Evolutionary conservation across 1,284 basidiomycete species (phyloP).

Genomic region (Heliocybe sulcata): DNA sequence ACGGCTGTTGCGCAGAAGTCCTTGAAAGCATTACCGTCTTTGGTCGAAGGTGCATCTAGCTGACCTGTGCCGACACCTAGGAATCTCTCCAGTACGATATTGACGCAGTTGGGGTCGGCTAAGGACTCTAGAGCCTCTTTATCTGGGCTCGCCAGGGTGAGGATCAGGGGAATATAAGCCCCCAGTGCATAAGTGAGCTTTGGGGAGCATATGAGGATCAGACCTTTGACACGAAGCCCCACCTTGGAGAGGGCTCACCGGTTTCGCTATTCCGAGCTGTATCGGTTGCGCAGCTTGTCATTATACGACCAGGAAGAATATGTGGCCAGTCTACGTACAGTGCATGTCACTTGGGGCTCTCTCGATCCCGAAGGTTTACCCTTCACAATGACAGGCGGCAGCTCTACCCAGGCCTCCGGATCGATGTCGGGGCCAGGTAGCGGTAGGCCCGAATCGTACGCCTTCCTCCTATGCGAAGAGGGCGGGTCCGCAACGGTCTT

Average conservation of each 20-base stretch:
- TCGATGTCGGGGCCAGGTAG: neutral
- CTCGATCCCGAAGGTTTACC: slow-evolving; percentile 31
- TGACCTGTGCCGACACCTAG: slow-evolving; percentile 41
- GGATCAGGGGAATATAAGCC: slow-evolving; percentile 38
- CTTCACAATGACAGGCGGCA: slow-evolving; percentile 4
- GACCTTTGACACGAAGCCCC: neutral
- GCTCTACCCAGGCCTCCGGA: neutral
- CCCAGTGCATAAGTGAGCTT: slow-evolving; percentile 42
- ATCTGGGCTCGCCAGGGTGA: slow-evolving; percentile 36
- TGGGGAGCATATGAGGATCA: slow-evolving; percentile 13
- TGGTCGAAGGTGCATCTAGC: slow-evolving; percentile 27
- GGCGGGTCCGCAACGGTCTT: neutral
- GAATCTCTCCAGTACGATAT: slow-evolving; percentile 22
- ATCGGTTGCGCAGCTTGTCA: slow-evolving; percentile 1
- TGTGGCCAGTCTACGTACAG: slow-evolving; percentile 25
- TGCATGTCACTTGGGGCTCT: slow-evolving; percentile 27
- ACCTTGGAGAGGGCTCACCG: slow-evolving; percentile 28
- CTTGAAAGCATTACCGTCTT: slow-evolving; percentile 38
- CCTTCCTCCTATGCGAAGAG: neutral
- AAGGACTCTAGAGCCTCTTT: slow-evolving; percentile 42
- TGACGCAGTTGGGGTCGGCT: slow-evolving; percentile 27
- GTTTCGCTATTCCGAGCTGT: slow-evolving; percentile 45
- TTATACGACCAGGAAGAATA: neutral
- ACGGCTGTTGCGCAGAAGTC: slow-evolving; percentile 33
- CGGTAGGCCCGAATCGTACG: neutral